phyloP scores from a whole-genome alignment of 805 yeast genomes.

The Yamadazyma olivae region DNA sequence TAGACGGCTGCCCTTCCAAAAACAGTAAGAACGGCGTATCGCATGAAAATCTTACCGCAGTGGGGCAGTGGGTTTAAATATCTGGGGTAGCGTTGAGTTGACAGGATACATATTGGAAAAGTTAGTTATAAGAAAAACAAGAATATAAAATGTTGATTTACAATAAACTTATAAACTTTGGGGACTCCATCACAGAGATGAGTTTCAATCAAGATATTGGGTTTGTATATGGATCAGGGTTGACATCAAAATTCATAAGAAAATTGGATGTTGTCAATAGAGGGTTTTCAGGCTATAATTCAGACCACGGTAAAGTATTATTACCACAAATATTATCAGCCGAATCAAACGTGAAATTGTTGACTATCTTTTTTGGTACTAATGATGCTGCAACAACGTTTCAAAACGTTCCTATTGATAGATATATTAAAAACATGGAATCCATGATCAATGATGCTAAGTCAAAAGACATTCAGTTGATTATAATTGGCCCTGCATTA shows the following conservation, averaged over 20 bases:
- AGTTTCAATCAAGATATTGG: slow-evolving; percentile 34
- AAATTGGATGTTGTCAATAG: slow-evolving; percentile 66
- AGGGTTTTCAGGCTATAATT: slow-evolving; percentile 76
- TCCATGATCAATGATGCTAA: slow-evolving; percentile 39
- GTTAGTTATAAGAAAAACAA: too few relatives aligned
- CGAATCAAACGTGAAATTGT: slow-evolving; percentile 39
- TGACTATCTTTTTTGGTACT: slow-evolving; percentile 74
- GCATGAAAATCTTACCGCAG: too few relatives aligned
- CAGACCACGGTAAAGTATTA: slow-evolving; percentile 50
- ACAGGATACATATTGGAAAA: too few relatives aligned
- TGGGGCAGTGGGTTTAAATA: too few relatives aligned
- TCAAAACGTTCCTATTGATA: slow-evolving; percentile 48
- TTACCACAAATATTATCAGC: slow-evolving; percentile 43
- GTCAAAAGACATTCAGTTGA: slow-evolving; percentile 43
- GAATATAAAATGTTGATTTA: slow-evolving; percentile 1
- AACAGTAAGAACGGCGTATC: too few relatives aligned
- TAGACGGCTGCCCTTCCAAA: too few relatives aligned
- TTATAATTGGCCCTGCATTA: slow-evolving; percentile 63
- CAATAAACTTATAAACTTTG: slow-evolving; percentile 57
- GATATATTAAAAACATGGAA: slow-evolving; percentile 47
- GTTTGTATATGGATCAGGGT: slow-evolving; percentile 52
- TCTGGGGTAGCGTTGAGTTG: too few relatives aligned
- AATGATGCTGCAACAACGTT: slow-evolving; percentile 51
- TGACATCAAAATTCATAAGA: slow-evolving; percentile 50
- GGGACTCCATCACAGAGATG: slow-evolving; percentile 68